These are phyloP conservation scores for Platanthera zijinensis DNA, from an alignment of 106 monocot species.

Conservation along the genomic window DNA sequence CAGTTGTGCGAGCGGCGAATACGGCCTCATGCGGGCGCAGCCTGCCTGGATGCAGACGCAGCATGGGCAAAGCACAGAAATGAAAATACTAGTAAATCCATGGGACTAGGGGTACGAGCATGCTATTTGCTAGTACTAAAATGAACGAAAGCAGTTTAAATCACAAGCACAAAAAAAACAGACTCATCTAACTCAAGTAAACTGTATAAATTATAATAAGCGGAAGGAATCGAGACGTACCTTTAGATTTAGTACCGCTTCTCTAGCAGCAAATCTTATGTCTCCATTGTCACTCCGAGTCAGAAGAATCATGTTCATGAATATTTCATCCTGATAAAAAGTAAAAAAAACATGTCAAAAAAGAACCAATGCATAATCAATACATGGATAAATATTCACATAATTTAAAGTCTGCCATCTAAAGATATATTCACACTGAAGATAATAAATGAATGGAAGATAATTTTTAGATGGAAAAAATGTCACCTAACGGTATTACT, in stretches of 20 bases:
- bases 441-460: too few species aligned
- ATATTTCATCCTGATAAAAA: conserved; percentile 56
- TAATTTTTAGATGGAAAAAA: too few species aligned
- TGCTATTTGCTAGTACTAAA: background rate
- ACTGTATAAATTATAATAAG: background rate
- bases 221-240: conserved; percentile 12
- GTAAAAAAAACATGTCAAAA: conserved; percentile 5
- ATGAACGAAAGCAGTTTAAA: background rate
- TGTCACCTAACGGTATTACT: too few species aligned
- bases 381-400: too few species aligned
- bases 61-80: too few species aligned
- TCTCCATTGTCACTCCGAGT: conserved; percentile 39
- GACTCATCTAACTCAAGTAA: background rate
- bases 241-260: conserved; percentile 45
- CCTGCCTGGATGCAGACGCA: too few species aligned
- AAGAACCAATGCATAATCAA: background rate
- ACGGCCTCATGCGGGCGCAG: too few species aligned
- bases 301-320: conserved; percentile 40
- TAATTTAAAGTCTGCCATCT: too few species aligned
- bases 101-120: too few species aligned
- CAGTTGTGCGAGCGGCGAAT: too few species aligned
- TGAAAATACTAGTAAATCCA: too few species aligned
- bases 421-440: too few species aligned
- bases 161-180: conserved; percentile 1
- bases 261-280: conserved; percentile 59